Evolutionary conservation across 768 basidiomycete genomes (phyloP).

Genomic region (Leucocoprinus sp.): DNA sequence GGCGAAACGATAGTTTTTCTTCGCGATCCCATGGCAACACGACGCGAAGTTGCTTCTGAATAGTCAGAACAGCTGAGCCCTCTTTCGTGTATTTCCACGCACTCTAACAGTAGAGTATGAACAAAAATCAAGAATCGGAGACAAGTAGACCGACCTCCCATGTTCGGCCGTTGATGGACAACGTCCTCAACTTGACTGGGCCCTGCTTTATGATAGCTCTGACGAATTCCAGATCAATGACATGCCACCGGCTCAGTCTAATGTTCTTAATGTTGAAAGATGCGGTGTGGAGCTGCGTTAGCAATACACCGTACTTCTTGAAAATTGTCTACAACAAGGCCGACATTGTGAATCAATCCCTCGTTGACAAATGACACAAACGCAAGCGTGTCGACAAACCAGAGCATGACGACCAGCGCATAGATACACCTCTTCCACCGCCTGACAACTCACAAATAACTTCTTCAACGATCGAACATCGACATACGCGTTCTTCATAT

Average conservation of each 20-base stretch:
- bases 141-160: conserved; percentile 24
- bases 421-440: conserved; percentile 29
- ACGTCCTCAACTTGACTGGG: conserved; percentile 20
- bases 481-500: conserved; percentile 26
- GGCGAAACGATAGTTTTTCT: not conserved
- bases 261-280: conserved; percentile 26
- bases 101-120: not conserved
- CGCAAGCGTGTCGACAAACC: conserved; percentile 20
- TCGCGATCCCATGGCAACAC: conserved; percentile 1
- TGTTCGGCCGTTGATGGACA: conserved; percentile 23
- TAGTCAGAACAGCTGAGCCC: not conserved
- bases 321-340: conserved; percentile 19
- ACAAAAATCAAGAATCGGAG: not conserved
- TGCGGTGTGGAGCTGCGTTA: conserved; percentile 24
- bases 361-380: too few species aligned
- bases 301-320: conserved; percentile 13
- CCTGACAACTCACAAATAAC: conserved; percentile 23
- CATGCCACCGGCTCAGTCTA: conserved; percentile 16
- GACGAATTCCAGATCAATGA: conserved; percentile 17
- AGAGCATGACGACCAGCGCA: conserved; percentile 22
- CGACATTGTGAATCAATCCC: not conserved
- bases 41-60: conserved; percentile 1
- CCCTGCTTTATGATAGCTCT: conserved; percentile 19
- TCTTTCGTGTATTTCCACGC: conserved; percentile 1
- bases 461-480: conserved; percentile 18